A percentile compares a stretch with the other conserved stretches of the same genome.
Evolutionary conservation across 257 asterid genomes (phyloP).

Genomic region (Plantago major): DNA sequence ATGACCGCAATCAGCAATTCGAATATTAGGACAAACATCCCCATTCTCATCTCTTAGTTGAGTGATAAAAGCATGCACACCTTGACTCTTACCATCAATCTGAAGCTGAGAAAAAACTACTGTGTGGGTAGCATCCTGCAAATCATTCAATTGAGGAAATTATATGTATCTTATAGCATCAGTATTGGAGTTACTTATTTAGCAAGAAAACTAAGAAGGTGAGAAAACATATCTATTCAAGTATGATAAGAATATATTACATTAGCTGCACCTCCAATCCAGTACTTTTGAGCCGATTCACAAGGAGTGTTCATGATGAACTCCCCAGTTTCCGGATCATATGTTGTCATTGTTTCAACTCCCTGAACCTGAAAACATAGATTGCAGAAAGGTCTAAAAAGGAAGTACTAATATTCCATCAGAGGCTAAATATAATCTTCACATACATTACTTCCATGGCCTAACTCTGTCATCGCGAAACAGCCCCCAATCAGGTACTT

Average conservation of each 20-base stretch:
- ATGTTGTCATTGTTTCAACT: conserved; percentile 81
- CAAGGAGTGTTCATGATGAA: conserved; percentile 84
- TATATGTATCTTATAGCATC: background rate
- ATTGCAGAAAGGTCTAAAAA: conserved; percentile 6
- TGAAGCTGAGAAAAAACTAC: conserved; percentile 85
- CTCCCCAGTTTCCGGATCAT: conserved; percentile 72
- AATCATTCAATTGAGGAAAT: conserved; percentile 6
- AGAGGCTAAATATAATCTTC: conserved; percentile 5
- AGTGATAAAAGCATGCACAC: conserved; percentile 87
- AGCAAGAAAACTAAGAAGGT: background rate
- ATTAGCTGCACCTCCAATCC: conserved; percentile 99
- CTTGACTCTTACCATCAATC: conserved; percentile 67
- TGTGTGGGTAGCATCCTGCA: conserved; percentile 90
- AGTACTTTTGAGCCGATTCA: conserved; percentile 95
- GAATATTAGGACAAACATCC: conserved; percentile 62
- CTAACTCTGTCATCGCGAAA: conserved; percentile 96
- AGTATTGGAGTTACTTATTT: too few species aligned
- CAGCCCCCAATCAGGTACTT: conserved; percentile 65
- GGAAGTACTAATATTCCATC: background rate
- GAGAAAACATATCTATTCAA: background rate
- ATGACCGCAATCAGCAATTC: conserved; percentile 89
- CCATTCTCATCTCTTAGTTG: conserved; percentile 87
- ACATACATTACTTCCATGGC: conserved; percentile 97
- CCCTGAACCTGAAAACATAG: conserved; percentile 72
- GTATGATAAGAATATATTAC: conserved; percentile 29